Evolutionary conservation across 306 rosid genomes (phyloP).

Genomic region (Inga leiocalycina): DNA sequence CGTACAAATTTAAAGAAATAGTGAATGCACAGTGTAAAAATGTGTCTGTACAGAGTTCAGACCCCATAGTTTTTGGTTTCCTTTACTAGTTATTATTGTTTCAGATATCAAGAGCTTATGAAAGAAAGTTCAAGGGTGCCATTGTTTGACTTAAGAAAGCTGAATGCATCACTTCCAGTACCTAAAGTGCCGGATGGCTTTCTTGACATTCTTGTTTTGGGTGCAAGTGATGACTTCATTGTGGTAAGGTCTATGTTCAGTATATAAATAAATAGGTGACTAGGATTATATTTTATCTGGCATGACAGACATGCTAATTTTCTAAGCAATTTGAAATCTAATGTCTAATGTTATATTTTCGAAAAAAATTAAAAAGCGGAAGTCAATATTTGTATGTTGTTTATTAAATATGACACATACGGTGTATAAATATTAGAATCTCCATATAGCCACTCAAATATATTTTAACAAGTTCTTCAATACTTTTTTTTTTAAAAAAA

Average conservation of each 20-base stretch:
- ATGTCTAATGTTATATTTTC: not conserved
- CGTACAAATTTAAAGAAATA: not conserved
- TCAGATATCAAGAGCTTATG: constrained; percentile 87
- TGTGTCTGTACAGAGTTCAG: not conserved
- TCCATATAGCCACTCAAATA: not conserved
- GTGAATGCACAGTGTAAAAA: not conserved
- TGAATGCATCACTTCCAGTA: constrained; percentile 90
- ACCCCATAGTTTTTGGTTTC: not conserved
- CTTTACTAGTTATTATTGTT: constrained; percentile 7
- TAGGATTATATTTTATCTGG: not conserved
- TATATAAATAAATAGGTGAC: not conserved
- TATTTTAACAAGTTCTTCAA: not conserved
- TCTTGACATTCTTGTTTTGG: constrained; percentile 70
- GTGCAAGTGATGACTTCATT: constrained; percentile 83
- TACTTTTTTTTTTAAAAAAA: not conserved
- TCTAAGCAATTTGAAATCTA: not conserved
- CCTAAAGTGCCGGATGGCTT: constrained; percentile 59
- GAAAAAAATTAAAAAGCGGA: not conserved
- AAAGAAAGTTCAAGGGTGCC: constrained; percentile 95
- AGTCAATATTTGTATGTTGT: not conserved
- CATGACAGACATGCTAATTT: not conserved
- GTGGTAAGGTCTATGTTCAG: constrained; percentile 54
- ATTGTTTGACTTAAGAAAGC: constrained; percentile 81
- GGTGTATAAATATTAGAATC: not conserved
- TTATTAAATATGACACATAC: not conserved